Conservation (phyloP, 495 filamentous ascomycete genomes). For the Immersiella caudata region DNA sequence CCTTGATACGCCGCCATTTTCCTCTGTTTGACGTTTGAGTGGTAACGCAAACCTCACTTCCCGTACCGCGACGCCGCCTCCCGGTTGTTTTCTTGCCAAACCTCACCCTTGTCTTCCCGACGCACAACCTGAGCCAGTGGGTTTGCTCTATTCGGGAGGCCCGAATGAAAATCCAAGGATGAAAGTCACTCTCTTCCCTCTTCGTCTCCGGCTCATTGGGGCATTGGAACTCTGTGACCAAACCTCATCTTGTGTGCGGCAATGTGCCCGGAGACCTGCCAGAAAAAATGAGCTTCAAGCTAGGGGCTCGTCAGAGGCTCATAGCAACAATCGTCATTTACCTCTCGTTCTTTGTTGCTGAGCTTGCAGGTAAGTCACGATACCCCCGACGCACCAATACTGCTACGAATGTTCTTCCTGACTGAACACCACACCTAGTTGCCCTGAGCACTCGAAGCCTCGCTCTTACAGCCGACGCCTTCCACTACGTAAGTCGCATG, state of each 20-base stretch:
- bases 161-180: not conserved
- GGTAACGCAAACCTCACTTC: not conserved
- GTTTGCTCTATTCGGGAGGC: not conserved
- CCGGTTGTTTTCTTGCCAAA: not conserved
- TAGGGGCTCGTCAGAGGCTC: conserved; percentile 61
- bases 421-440: conserved; percentile 40
- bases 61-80: not conserved
- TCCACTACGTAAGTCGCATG: conserved; percentile 77
- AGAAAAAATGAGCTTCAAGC: conserved; percentile 35
- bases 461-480: conserved; percentile 89
- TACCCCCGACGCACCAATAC: not conserved
- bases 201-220: not conserved
- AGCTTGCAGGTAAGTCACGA: conserved; percentile 62
- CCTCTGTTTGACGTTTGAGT: not conserved
- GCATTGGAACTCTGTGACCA: not conserved
- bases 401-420: not conserved
- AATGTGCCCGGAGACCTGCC: not conserved
- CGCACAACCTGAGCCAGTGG: not conserved
- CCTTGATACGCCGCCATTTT: not conserved
- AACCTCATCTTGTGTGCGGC: not conserved
- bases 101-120: not conserved
- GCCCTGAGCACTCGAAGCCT: conserved; percentile 87
- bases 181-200: not conserved
- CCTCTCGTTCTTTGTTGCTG: conserved; percentile 77
- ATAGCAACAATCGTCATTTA: conserved; percentile 80